Evolutionary conservation across 805 yeast genomes (phyloP).

Genomic region (Sugiyamaella floridensis): DNA sequence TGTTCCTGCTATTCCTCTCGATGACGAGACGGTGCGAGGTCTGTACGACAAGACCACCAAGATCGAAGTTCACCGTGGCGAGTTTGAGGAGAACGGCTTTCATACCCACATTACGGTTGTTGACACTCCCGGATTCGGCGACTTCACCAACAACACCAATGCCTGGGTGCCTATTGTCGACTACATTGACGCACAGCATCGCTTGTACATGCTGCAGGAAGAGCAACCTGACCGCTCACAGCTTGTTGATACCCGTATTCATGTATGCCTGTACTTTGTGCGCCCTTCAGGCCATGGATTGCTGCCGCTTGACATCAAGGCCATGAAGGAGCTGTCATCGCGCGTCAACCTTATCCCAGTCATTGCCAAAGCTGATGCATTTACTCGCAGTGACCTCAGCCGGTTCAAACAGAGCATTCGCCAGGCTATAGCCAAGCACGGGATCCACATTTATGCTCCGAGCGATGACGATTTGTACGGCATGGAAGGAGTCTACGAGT

Average conservation of each 20-base stretch:
- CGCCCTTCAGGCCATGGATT: constrained; percentile 87
- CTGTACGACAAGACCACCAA: constrained; percentile 49
- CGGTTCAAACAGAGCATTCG: constrained; percentile 61
- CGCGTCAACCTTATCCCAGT: constrained; percentile 85
- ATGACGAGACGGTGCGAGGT: not conserved
- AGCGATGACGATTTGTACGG: constrained; percentile 46
- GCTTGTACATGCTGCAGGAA: constrained; percentile 81
- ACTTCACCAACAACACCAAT: constrained; percentile 75
- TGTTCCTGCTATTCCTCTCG: not conserved
- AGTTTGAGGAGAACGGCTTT: constrained; percentile 78
- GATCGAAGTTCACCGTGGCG: constrained; percentile 56
- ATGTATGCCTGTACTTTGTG: constrained; percentile 82
- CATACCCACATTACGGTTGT: constrained; percentile 68
- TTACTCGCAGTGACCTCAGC: constrained; percentile 62
- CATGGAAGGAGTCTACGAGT: constrained; percentile 39
- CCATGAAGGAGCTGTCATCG: constrained; percentile 74
- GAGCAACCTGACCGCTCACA: constrained; percentile 71
- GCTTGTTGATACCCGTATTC: constrained; percentile 69
- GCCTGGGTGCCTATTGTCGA: constrained; percentile 84
- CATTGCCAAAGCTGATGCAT: constrained; percentile 82
- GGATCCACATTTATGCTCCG: constrained; percentile 57
- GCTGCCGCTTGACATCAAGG: constrained; percentile 79
- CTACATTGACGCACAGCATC: constrained; percentile 88
- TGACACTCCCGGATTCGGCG: constrained; percentile 94
- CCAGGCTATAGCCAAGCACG: constrained; percentile 76